phyloP scores from a whole-genome alignment of 1,284 basidiomycete species.

The Boletellus deceptivus region DNA sequence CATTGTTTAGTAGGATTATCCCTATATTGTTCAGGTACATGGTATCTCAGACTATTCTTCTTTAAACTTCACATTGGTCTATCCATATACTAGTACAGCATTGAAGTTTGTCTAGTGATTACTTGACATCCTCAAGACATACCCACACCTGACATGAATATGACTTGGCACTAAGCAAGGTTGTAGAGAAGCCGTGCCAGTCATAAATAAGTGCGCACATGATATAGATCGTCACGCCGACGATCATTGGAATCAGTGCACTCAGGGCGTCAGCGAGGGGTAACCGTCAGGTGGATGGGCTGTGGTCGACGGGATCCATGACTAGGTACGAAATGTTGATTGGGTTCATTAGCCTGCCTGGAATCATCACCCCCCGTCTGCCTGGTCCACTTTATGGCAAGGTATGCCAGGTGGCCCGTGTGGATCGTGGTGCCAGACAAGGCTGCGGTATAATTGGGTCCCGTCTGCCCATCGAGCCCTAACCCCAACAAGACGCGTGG shows the following conservation, averaged over 20 bases:
- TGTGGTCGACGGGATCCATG: conserved; percentile 20
- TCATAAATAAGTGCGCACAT: conserved; percentile 23
- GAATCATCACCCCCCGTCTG: conserved; percentile 10
- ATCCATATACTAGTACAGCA: too few species aligned
- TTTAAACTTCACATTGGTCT: too few species aligned
- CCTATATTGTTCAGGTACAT: too few species aligned
- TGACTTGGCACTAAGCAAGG: too few species aligned
- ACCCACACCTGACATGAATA: too few species aligned
- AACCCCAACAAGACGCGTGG: conserved; percentile 19
- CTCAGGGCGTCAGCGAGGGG: conserved; percentile 8
- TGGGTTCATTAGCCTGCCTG: conserved; percentile 21
- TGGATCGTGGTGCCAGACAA: conserved; percentile 27
- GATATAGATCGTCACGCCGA: conserved; percentile 20
- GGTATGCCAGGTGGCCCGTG: conserved; percentile 27
- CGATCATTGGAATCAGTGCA: conserved; percentile 19
- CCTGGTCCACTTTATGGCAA: conserved; percentile 20
- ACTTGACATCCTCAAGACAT: too few species aligned
- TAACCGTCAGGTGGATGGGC: conserved; percentile 7
- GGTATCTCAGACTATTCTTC: too few species aligned
- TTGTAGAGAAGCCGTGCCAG: conserved; percentile 31
- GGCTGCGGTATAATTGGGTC: conserved; percentile 27
- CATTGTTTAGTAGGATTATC: too few species aligned
- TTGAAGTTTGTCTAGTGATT: too few species aligned
- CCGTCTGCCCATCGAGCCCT: conserved; percentile 26
- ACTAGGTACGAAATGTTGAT: conserved; percentile 21